Evolutionary conservation across 192 early-diverging fungal species (phyloP).

Genomic region (Coemansia interrupta): DNA sequence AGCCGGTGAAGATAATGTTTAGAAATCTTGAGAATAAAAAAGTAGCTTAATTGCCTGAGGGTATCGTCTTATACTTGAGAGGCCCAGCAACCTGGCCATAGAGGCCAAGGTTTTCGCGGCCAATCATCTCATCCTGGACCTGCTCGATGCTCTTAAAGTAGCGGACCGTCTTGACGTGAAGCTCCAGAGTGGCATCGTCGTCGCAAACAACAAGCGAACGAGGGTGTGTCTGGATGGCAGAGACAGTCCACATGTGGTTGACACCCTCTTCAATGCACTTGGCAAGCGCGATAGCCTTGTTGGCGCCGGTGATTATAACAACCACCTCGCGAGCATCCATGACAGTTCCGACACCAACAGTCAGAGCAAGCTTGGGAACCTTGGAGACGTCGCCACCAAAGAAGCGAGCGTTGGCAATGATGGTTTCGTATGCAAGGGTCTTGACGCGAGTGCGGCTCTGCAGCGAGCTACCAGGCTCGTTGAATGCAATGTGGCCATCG

Average conservation of each 20-base stretch:
- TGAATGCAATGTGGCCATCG: conserved; percentile 90
- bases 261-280: conserved; percentile 82
- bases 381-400: conserved; percentile 79
- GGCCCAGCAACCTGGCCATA: conserved; percentile 59
- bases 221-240: conserved; percentile 78
- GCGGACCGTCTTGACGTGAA: conserved; percentile 85
- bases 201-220: conserved; percentile 81
- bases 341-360: conserved; percentile 84
- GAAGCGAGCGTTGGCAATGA: conserved; percentile 81
- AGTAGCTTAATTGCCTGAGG: conserved; percentile 33
- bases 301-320: conserved; percentile 81
- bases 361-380: conserved; percentile 83
- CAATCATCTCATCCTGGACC: conserved; percentile 73
- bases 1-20: not conserved
- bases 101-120: conserved; percentile 68
- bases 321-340: conserved; percentile 85
- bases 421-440: conserved; percentile 85
- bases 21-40: not conserved
- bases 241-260: conserved; percentile 90
- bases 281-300: conserved; percentile 77
- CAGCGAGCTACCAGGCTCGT: conserved; percentile 83
- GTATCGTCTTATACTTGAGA: conserved; percentile 45
- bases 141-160: conserved; percentile 87
- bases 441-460: conserved; percentile 79
- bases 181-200: conserved; percentile 82